Base-by-base conservation (phyloP, 805 yeast genomes). In the Millerago galiae region DNA sequence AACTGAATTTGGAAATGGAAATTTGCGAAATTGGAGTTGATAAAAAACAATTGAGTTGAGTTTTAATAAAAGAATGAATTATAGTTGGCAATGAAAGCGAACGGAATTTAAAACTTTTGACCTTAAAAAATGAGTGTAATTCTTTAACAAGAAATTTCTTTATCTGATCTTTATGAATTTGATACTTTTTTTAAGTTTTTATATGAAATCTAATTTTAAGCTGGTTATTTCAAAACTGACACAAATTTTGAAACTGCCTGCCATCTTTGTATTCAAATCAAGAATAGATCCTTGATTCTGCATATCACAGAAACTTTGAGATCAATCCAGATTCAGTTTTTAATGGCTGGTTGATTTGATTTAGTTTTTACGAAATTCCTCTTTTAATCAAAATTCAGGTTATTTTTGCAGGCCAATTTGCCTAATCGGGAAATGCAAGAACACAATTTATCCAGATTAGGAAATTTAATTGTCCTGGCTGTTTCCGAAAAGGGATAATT, bases 1-100 rank as follows among this genome's bases (percentile, higher is more conserved):
- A 27, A 28, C 41, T 41, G 40, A 25, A 41, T 33, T 17, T 18
- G 44, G 44, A 37, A 36, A 15, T 32, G 30, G 29, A 21, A 21
- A 21, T 21, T 21, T 21, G 24, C 24, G 24, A 21, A 21, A 21
- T 21, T 4, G 24, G 24, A 21, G 7, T 21, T 21, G 24, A 21
- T 21, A 21, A 21, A 21, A 21, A 21, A 21, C 24, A 21, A 21
- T 21, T 21, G 24, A 21, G 7, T 21, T 21, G 24, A 21, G 7
- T 21, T 21, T 21, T 21, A 35, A 9, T 8, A 5, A 34, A 34
- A 5, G 37, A 25, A 15, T 35, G 30, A 3, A 25, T 3, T 6
- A 21, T 6, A 35, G 30, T 35, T 25, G 30, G 30, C 21, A 26
- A 35, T 21, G 7, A 21, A 25, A 25, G 17, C 30, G 21, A 35